Evolutionary conservation across 2,329 filamentous ascomycete species (phyloP), one percentile per base, ranked within the genome.

Genomic region (Clonostachys rosea): DNA sequence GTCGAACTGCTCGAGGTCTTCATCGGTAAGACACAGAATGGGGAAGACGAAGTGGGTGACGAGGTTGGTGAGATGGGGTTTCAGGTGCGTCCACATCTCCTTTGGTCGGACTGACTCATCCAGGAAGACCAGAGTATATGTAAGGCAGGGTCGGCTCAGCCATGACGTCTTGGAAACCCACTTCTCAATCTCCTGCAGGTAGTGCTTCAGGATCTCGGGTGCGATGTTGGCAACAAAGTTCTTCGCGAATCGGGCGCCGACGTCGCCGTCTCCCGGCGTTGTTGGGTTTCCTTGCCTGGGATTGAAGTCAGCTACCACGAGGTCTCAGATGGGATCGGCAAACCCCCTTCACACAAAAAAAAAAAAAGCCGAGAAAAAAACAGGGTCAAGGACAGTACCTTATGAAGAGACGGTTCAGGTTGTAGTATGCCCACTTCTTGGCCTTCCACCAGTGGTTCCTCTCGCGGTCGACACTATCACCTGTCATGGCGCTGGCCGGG

Each of bases 401-500:
- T 56, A 97, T 91, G 62, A 94, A 99, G 16, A 99, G 81, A 52
- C 94, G 83, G 72, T 99, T 99, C 57, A 99, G 71, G 68, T 97
- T 97, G 61, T 94, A 95, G 68, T 96, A 99, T 13, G 92, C 88
- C 94, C 94, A 97, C 70, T 99, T 99, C 84, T 97, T 97, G 53
- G 91, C 89, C 75, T 97, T 99, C 92, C 92, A 99, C 92, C 94
- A 99, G 67, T 96, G 91, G 64, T 96, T 91, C 59, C 86, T 81
- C 68, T 97, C 94, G 49, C 94, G 83, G 62, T 97, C 92, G 49
- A 89, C 84, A 45, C 86, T 71, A 49, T 84, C 89, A 50, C 89
- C 89, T 50, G 95, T 90, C 79, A 97, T 84, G 35, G 91, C 86
- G 56, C 78, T 83, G 47, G 87, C 78, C 5, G 94, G 94, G 35